Conservation (phyloP, 228 moss, liverwort and hornwort genomes). For the Sphagnum magellanicum region DNA sequence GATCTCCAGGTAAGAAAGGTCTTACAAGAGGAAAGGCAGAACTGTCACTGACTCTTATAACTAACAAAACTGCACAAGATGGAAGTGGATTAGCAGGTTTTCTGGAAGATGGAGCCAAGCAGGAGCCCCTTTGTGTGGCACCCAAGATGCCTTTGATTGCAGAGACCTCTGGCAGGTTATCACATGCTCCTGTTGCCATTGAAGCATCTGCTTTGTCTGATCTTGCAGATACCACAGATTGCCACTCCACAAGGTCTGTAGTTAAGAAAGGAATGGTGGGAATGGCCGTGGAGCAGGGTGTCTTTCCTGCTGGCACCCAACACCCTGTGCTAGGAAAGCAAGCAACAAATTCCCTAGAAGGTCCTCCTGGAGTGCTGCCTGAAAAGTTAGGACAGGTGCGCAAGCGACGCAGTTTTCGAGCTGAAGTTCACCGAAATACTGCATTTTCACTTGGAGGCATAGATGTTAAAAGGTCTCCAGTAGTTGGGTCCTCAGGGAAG, state of each 20-base stretch:
- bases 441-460: slow-evolving; percentile 35
- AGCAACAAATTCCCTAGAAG: slow-evolving; percentile 46
- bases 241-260: slow-evolving; percentile 31
- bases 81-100: not conserved
- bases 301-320: slow-evolving; percentile 24
- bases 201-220: not conserved
- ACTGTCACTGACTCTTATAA: too few relatives aligned
- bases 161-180: not conserved
- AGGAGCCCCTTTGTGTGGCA: not conserved
- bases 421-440: slow-evolving; percentile 39
- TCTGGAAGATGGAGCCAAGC: not conserved
- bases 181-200: not conserved
- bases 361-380: slow-evolving; percentile 32
- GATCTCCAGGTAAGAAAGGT: slow-evolving; percentile 6
- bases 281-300: slow-evolving; percentile 19
- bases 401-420: slow-evolving; percentile 53
- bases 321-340: slow-evolving; percentile 36
- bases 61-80: not conserved
- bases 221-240: not conserved
- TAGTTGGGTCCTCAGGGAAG: slow-evolving; percentile 35
- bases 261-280: slow-evolving; percentile 32
- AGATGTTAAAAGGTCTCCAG: slow-evolving; percentile 23
- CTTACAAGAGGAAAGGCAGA: not conserved
- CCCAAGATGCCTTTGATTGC: not conserved
- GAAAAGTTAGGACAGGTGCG: slow-evolving; percentile 46